Percentiles rank a stretch among this genome's conserved stretches.
Conservation (phyloP, 2,329 filamentous ascomycete genomes). For the Calonectria pseudoturangicola region DNA sequence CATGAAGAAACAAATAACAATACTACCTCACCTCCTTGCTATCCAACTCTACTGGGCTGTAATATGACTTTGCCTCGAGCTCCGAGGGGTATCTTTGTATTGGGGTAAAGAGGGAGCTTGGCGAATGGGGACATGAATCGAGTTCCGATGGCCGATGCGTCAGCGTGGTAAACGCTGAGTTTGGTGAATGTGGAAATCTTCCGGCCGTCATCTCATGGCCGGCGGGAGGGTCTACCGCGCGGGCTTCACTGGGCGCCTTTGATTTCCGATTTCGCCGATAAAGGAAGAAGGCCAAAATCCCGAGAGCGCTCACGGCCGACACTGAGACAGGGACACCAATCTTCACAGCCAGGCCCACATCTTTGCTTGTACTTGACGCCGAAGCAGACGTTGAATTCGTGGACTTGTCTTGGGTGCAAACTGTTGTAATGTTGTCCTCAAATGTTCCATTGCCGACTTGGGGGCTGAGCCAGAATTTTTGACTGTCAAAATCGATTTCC, state of each 20-base stretch:
- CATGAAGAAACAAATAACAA: conserved; percentile 8
- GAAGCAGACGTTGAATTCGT: background rate
- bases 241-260: background rate
- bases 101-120: conserved; percentile 10
- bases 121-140: background rate
- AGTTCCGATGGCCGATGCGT: conserved; percentile 21
- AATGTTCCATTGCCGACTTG: conserved; percentile 34
- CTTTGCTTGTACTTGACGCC: background rate
- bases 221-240: background rate
- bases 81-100: conserved; percentile 17
- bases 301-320: background rate
- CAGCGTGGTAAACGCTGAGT: conserved; percentile 9
- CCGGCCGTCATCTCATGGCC: background rate
- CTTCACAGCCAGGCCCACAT: conserved; percentile 29
- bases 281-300: conserved; percentile 28
- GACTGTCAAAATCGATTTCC: conserved; percentile 19
- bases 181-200: conserved; percentile 15
- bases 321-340: conserved; percentile 32
- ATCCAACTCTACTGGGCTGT: conserved; percentile 16
- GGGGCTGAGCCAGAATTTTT: conserved; percentile 39
- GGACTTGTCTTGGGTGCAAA: conserved; percentile 22
- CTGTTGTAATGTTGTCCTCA: conserved; percentile 26
- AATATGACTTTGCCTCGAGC: conserved; percentile 21
- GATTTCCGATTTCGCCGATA: conserved; percentile 26
- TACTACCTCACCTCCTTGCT: conserved; percentile 17